Conservation (phyloP, 1,284 basidiomycete genomes). For the Paramarasmius palmivorus region DNA sequence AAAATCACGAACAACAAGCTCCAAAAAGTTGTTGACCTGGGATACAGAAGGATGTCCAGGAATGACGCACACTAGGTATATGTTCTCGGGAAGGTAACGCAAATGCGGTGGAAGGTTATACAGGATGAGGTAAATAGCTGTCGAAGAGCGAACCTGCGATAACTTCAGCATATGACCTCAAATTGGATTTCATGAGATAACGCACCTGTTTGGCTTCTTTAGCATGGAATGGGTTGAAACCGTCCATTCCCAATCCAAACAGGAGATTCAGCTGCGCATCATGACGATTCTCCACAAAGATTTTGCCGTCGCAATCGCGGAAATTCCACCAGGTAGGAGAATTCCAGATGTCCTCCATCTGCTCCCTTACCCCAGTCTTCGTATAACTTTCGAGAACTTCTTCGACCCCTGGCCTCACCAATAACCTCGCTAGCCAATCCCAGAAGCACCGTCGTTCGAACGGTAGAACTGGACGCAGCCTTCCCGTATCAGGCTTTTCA, state of each 20-base stretch:
- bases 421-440: not conserved
- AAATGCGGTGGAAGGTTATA: constrained; percentile 28
- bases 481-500: not conserved
- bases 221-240: constrained; percentile 11
- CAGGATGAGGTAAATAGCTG: constrained; percentile 22
- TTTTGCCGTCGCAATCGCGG: not conserved
- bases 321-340: constrained; percentile 4
- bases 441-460: not conserved
- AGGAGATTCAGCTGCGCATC: not conserved
- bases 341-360: constrained; percentile 6
- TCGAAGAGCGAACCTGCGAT: constrained; percentile 11
- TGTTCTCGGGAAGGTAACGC: constrained; percentile 27
- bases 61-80: constrained; percentile 29
- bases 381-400: not conserved
- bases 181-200: not conserved
- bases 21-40: constrained; percentile 27
- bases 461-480: not conserved
- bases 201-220: constrained; percentile 9
- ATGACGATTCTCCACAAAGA: not conserved
- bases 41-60: constrained; percentile 25
- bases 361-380: not conserved
- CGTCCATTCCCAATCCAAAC: constrained; percentile 13
- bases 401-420: not conserved
- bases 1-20: constrained; percentile 11
- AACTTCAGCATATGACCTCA: not conserved